Evolutionary conservation across 306 rosid species (phyloP), one percentile per base, ranked within the genome.

Genomic region (Ormosia semicastrata): DNA sequence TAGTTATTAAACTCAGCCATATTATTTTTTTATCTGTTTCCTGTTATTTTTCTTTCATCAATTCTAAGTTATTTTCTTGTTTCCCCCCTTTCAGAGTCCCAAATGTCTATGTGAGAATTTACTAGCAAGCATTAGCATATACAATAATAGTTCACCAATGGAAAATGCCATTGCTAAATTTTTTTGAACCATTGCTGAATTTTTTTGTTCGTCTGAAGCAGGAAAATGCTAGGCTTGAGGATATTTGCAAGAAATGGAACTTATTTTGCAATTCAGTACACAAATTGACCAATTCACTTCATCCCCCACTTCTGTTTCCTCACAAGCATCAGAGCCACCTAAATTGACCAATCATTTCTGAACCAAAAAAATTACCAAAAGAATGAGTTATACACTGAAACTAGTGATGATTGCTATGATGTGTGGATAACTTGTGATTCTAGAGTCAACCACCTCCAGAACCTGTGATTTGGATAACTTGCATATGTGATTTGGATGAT

Each of bases 221-320:
- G 97, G 97, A 90, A 77, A 80, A 59, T 81, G 39, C 81, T 57
- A 87, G 50, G 29, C 79, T 89, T 54, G 84, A 82, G 74, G 88
- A 90, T 73, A 85, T 90, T 0, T 89, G 88, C 91, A 89, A 81
- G 86, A 90, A 90, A 81, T 88, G 97, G 97, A 92, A 87, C 74
- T 86, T 90, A 39, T 66, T 90, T 75, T 89, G 97, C 89, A 89
- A 85, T 73, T 84, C 94, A 72, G 77, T 81, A 37, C 97, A 90
- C 49, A 85, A 78, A 50, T 5, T 77, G 87, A 18, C 85, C n/a
- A n/a, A n/a, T n/a, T n/a, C n/a, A n/a, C 90, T 71, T 85, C 90
- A 37, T 77, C 93, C 10, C 85, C 90, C 5, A 68, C 82, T 77
- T 87, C 94, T 57, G 58, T 84, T 74, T 84, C 87, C 43, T 79